phyloP scores from a whole-genome alignment of 148 eudicot species.

The Hydrangea macrophylla region DNA sequence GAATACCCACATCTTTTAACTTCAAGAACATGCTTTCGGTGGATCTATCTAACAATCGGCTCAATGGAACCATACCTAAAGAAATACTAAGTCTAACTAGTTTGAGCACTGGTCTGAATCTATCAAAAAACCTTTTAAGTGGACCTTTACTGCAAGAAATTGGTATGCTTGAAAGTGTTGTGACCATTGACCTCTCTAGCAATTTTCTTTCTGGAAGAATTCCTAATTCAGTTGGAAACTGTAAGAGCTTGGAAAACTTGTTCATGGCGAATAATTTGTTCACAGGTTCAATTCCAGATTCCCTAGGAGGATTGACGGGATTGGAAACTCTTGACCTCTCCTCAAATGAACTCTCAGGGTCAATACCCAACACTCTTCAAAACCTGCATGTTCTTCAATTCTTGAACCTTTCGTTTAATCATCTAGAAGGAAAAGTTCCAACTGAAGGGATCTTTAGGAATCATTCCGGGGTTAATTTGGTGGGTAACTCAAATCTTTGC shows the following conservation, averaged over 20 bases:
- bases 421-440: slow-evolving; percentile 29
- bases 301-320: slow-evolving; percentile 25
- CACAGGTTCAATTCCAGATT: slow-evolving; percentile 40
- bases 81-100: slow-evolving; percentile 26
- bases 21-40: slow-evolving; percentile 23
- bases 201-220: slow-evolving; percentile 11
- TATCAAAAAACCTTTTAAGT: slow-evolving; percentile 38
- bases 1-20: slow-evolving; percentile 31
- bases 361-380: slow-evolving; percentile 17
- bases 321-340: slow-evolving; percentile 22
- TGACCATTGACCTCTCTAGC: slow-evolving; percentile 30
- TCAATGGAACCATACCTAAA: slow-evolving; percentile 46
- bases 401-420: slow-evolving; percentile 26
- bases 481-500: slow-evolving; percentile 25
- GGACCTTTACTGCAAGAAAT: slow-evolving; percentile 48
- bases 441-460: slow-evolving; percentile 25
- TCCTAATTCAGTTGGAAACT: slow-evolving; percentile 35
- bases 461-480: slow-evolving; percentile 17
- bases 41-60: slow-evolving; percentile 44
- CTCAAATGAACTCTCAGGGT: slow-evolving; percentile 17
- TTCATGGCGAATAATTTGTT: slow-evolving; percentile 8
- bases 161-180: slow-evolving; percentile 20
- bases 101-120: slow-evolving; percentile 30
- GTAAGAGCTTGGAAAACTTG: slow-evolving; percentile 45
- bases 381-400: slow-evolving; percentile 14